A percentile compares a stretch with the other conserved stretches of the same genome.
phyloP scores from a whole-genome alignment of 2,329 filamentous ascomycete species.

The Botryotinia narcissicola region DNA sequence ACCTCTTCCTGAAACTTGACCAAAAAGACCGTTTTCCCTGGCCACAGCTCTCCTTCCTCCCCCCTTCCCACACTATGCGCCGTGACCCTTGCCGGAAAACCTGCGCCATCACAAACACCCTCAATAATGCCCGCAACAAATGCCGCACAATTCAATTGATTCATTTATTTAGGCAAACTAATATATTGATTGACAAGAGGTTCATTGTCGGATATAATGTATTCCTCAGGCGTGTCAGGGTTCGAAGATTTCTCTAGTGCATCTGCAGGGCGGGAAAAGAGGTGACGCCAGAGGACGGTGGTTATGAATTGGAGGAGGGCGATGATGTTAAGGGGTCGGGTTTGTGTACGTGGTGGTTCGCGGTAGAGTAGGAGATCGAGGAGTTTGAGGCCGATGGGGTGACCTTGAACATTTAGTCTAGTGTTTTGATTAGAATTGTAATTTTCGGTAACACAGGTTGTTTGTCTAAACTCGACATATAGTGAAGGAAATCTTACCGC shows the following conservation, averaged over 20 bases:
- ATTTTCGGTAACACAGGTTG: not conserved
- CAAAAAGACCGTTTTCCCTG: slow-evolving; percentile 91
- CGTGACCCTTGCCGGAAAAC: slow-evolving; percentile 83
- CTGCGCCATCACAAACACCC: slow-evolving; percentile 90
- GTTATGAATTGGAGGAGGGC: slow-evolving; percentile 94
- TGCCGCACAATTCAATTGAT: slow-evolving; percentile 91
- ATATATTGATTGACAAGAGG: slow-evolving; percentile 94
- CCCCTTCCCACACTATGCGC: slow-evolving; percentile 72
- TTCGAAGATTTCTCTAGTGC: slow-evolving; percentile 85
- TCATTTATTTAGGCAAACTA: slow-evolving; percentile 91
- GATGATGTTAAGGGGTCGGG: slow-evolving; percentile 82
- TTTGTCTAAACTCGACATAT: not conserved
- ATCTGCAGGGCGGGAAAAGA: slow-evolving; percentile 88
- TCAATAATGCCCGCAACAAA: slow-evolving; percentile 95
- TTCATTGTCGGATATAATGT: slow-evolving; percentile 99
- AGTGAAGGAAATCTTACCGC: slow-evolving; percentile 53
- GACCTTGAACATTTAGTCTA: slow-evolving; percentile 86
- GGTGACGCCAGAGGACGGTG: slow-evolving; percentile 84
- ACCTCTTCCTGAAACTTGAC: slow-evolving; percentile 91
- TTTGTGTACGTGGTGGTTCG: slow-evolving; percentile 65
- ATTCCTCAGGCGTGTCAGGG: slow-evolving; percentile 83
- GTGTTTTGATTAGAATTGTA: not conserved
- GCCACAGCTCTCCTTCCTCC: slow-evolving; percentile 78
- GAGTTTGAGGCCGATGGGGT: slow-evolving; percentile 88
- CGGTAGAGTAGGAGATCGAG: slow-evolving; percentile 93